These are phyloP conservation scores for Gossypium herbaceum DNA, from an alignment of 345 rosid genomes.

Conservation along the genomic window DNA sequence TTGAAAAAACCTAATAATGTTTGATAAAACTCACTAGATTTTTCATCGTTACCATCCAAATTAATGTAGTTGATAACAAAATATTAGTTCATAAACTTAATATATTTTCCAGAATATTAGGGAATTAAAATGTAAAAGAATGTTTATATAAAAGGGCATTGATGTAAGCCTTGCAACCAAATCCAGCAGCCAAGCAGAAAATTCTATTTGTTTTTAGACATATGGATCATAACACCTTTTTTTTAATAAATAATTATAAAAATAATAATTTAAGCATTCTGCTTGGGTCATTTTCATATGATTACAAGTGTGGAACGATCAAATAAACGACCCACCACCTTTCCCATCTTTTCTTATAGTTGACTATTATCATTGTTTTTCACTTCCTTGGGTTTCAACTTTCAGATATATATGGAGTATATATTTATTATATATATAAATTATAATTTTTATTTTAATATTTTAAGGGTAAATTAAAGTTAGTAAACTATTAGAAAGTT, in stretches of 20 bases:
- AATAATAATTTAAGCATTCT: neutral
- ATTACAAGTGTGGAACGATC: neutral
- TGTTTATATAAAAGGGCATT: neutral
- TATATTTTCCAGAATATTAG: neutral
- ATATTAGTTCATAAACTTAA: neutral
- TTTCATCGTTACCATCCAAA: neutral
- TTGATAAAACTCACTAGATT: too few species aligned
- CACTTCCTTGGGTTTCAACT: conserved; percentile 12
- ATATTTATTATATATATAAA: too few species aligned
- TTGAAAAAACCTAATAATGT: too few species aligned
- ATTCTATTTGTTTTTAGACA: neutral
- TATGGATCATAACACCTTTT: neutral
- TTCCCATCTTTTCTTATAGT: conserved; percentile 2
- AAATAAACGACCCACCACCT: conserved; percentile 23
- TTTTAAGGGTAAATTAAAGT: too few species aligned
- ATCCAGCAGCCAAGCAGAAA: neutral
- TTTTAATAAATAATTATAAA: too few species aligned
- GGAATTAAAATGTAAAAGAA: neutral
- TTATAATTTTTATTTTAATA: too few species aligned
- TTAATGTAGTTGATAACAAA: neutral
- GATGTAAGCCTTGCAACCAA: conserved; percentile 7
- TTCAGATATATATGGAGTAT: too few species aligned
- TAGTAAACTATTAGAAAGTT: too few species aligned
- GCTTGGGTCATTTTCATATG: conserved; percentile 1
- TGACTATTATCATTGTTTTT: conserved; percentile 15